Evolutionary conservation across 352 stramenopile genomes (phyloP), one percentile per base, ranked within the genome.

Genomic region (Pythium biforme): DNA sequence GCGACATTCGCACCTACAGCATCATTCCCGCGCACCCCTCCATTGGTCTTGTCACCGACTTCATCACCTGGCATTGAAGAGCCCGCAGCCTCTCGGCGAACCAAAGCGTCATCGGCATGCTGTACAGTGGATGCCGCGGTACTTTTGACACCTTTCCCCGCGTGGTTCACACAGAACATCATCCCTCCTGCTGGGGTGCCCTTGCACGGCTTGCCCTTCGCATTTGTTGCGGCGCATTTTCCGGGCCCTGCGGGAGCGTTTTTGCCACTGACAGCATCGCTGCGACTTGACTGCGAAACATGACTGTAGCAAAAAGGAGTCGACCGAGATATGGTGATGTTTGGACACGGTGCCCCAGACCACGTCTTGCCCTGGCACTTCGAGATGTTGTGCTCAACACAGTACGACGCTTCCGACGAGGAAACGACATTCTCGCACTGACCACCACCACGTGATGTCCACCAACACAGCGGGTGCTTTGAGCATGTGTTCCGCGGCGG

Each of bases 401-500:
- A 92, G 45, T 79, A 86, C 5, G 75, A 83, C 1, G 54, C 51
- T 8, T 66, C 65, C 2, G 53, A 20, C 3, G 76, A 62, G 9
- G 64, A 63, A 4, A 86, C 51, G 25, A 87, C 68, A 15, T 60
- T 66, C 25, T 56, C 9, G 47, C 83, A 92, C 55, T 71, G 75
- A 12, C 46, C 53, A 43, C 37, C 37, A 26, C 58, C 55, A 19
- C 55, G 61, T 25, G 65, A 43, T 27, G 73, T 45, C 1, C 56
- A 68, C 72, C 77, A 89, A 40, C 83, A 92, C 5, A 92, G 59
- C 12, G 60, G 65, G 41, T 92, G 80, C 9, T 58, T 37, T 1
- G 74, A 66, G 41, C 83, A 92, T 9, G 69, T 53, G 53, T 90
- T 89, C 7, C 81, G 72, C 53, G 83, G 83, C 9, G 79, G 77